Evolutionary conservation across 75 land plant species (phyloP).

Genomic region (Cupressus sempervirens): DNA sequence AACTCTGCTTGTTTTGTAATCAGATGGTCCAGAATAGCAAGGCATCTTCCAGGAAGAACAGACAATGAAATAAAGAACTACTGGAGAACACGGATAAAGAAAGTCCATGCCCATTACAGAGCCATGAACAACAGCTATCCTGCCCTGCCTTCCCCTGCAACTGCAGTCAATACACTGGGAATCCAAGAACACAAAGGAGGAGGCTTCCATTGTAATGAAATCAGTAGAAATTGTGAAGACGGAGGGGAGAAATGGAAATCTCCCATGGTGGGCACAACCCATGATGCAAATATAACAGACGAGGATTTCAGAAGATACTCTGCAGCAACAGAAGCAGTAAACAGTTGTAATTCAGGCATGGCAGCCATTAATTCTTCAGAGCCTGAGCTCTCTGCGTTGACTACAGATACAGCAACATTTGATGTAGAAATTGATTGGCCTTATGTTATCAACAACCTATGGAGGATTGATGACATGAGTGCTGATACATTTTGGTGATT

Average conservation of each 20-base stretch:
- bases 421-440: neutral
- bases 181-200: neutral
- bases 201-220: neutral
- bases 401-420: neutral
- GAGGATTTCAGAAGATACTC: neutral
- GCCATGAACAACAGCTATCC: neutral
- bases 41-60: neutral
- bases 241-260: neutral
- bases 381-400: neutral
- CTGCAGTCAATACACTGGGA: neutral
- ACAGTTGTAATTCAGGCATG: neutral
- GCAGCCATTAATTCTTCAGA: neutral
- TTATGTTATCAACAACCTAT: neutral
- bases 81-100: constrained; percentile 8
- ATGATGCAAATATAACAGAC: neutral
- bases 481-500: neutral
- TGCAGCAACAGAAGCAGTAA: neutral
- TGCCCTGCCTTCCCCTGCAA: neutral
- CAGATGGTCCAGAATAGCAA: constrained; percentile 9
- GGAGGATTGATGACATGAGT: neutral
- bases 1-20: neutral
- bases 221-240: neutral
- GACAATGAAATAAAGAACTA: constrained; percentile 7
- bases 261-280: neutral
- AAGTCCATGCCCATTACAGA: neutral